Conservation (phyloP, 345 rosid species). For the Schrenkiella parvula region DNA sequence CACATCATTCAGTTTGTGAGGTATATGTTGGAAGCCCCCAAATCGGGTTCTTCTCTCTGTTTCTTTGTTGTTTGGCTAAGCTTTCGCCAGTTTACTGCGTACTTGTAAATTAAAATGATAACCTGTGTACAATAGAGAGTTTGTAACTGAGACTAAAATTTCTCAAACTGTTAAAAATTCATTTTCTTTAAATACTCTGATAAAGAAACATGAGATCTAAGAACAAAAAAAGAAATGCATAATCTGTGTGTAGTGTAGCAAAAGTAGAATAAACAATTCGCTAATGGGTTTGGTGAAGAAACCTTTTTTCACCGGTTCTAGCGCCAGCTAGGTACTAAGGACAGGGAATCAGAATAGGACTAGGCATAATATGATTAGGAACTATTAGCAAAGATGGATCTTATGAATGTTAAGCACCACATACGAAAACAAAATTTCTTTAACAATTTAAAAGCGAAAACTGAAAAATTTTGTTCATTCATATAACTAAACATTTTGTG, state of each 20-base stretch:
- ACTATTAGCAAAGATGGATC: background rate
- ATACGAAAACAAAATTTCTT: too few relatives aligned
- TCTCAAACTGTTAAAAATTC: background rate
- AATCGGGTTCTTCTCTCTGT: constrained; percentile 3
- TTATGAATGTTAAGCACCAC: background rate
- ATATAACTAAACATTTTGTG: background rate
- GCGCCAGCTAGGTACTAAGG: background rate
- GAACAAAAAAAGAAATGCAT: background rate
- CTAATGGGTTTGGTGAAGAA: background rate
- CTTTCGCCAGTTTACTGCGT: background rate
- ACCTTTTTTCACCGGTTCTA: background rate
- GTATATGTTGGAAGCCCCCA: constrained; percentile 11
- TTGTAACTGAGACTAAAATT: background rate
- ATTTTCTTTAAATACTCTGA: background rate
- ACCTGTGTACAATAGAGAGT: background rate
- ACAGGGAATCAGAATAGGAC: background rate
- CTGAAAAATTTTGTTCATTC: background rate
- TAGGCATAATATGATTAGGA: background rate
- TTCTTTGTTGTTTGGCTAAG: constrained; percentile 6
- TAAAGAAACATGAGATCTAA: background rate
- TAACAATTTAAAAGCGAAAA: too few relatives aligned
- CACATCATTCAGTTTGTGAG: constrained; percentile 18
- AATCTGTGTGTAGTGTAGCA: background rate
- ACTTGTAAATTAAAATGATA: constrained; percentile 10
- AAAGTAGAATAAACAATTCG: background rate